Evolutionary conservation across 2,329 filamentous ascomycete species (phyloP), one percentile per base, ranked within the genome.

Genomic region (Epichloe amarillans): DNA sequence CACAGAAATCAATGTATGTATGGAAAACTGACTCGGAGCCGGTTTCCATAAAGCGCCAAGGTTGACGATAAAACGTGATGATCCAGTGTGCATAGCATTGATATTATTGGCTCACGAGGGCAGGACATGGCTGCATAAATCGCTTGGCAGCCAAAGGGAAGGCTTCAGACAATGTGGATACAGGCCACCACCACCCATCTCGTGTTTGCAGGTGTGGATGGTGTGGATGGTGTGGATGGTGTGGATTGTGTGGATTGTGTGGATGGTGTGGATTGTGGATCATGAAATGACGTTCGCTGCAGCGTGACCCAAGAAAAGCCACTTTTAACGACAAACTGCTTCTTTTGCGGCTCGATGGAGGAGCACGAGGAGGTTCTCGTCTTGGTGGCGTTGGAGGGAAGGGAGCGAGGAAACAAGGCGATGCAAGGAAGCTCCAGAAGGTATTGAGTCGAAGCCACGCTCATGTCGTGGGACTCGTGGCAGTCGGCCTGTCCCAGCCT

Each of bases 221-320:
- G 26, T 26, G 23, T 26, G 23, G 23, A 26, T 8, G n/a, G n/a
- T 26, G 49, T 50, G 50, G 8, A 30, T 30, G 38, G 26, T 26
- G 23, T 26, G 23, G 23, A 26, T 8, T 26, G 26, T 26, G 23
- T 26, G 23, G 23, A 26, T 8, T 26, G 26, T 26, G 23, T 26
- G 23, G 23, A 26, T 8, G 8, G 26, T 26, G 23, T 26, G 23
- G 23, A 26, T 8, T 26, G 49, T 50, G 50, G 8, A 30, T 30
- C 8, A 30, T 30, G 48, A 46, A 26, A 50, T 52, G 50, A 49
- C 50, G 48, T 52, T 54, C 38, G 51, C 53, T 46, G 46, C 49
- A 44, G 19, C 48, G 12, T 50, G 48, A 50, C 53, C 43, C 45
- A 8, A 38, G 15, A n/a, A n/a, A 38, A 14, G 36, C 15, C 15